A percentile compares a stretch with the other conserved stretches of the same genome.
These are phyloP conservation scores for Euptelea pleiosperma DNA, from an alignment of 164 flowering plant species.

Conservation along the genomic window DNA sequence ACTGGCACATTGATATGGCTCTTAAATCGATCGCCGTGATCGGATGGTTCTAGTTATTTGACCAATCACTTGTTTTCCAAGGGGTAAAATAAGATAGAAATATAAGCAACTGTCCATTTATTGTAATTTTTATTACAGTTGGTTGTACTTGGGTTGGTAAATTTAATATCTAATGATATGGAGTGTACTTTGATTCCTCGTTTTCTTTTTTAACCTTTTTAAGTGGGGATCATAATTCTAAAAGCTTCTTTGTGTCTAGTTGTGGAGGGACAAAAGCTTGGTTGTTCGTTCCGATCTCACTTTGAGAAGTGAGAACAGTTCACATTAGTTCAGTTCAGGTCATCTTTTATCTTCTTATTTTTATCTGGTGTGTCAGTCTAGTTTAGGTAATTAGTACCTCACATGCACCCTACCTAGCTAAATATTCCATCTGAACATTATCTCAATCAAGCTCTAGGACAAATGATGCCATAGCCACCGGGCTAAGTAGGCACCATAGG, in stretches of 20 bases:
- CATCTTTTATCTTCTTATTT: too few relatives aligned
- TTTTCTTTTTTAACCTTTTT: too few relatives aligned
- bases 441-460: background rate
- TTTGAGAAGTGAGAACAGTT: background rate
- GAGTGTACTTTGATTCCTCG: slow-evolving; percentile 2
- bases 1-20: too few relatives aligned
- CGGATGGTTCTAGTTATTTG: too few relatives aligned
- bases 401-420: slow-evolving; percentile 9
- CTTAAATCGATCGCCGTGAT: too few relatives aligned
- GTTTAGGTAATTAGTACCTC: background rate
- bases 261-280: background rate
- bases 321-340: background rate
- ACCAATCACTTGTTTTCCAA: too few relatives aligned
- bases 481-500: background rate
- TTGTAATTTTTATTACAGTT: background rate
- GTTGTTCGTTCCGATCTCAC: background rate
- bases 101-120: too few relatives aligned
- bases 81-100: too few relatives aligned
- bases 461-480: slow-evolving; percentile 1
- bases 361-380: too few relatives aligned
- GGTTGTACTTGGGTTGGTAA: background rate
- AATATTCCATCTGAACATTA: background rate
- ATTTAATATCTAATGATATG: slow-evolving; percentile 3
- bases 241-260: slow-evolving; percentile 2
- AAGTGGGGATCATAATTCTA: slow-evolving; percentile 5